Conservation (phyloP, 2,329 filamentous ascomycete species). For the Blumeriella jaapii region DNA sequence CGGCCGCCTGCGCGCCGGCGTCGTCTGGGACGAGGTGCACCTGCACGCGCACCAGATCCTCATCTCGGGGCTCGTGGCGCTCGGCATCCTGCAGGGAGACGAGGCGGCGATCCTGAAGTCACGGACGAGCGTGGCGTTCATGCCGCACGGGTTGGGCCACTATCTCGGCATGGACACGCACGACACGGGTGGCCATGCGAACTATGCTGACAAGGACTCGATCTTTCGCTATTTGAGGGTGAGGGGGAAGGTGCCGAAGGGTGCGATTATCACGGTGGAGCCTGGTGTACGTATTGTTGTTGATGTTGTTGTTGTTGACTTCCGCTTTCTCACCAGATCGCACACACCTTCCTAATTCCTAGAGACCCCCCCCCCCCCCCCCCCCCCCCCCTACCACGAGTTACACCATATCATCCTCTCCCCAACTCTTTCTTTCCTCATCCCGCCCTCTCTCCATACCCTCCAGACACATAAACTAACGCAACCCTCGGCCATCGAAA, state of each 20-base stretch:
- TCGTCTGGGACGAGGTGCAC: constrained; percentile 74
- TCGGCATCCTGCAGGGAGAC: constrained; percentile 63
- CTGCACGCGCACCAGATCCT: constrained; percentile 68
- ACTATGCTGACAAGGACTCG: constrained; percentile 66
- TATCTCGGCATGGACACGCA: constrained; percentile 91
- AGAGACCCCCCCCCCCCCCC: too few relatives aligned
- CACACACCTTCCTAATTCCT: too few relatives aligned
- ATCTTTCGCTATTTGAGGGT: constrained; percentile 84
- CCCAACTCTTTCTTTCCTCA: too few relatives aligned
- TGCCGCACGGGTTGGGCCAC: constrained; percentile 84
- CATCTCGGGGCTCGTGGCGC: constrained; percentile 62
- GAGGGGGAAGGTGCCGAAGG: constrained; percentile 60
- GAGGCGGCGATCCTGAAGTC: constrained; percentile 63
- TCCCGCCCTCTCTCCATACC: too few relatives aligned
- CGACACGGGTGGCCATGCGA: constrained; percentile 68
- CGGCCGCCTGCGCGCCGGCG: constrained; percentile 57
- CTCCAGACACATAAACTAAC: too few relatives aligned
- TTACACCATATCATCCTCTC: too few relatives aligned
- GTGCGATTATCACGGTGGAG: constrained; percentile 86
- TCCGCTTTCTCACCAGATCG: too few relatives aligned
- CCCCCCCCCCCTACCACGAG: too few relatives aligned
- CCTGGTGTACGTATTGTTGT: constrained; percentile 54
- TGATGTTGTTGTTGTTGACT: too few relatives aligned
- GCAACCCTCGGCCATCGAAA: not conserved
- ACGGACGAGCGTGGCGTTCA: constrained; percentile 79